Base-by-base conservation (phyloP, 352 stramenopile genomes). In the Phytophthora rubi region DNA sequence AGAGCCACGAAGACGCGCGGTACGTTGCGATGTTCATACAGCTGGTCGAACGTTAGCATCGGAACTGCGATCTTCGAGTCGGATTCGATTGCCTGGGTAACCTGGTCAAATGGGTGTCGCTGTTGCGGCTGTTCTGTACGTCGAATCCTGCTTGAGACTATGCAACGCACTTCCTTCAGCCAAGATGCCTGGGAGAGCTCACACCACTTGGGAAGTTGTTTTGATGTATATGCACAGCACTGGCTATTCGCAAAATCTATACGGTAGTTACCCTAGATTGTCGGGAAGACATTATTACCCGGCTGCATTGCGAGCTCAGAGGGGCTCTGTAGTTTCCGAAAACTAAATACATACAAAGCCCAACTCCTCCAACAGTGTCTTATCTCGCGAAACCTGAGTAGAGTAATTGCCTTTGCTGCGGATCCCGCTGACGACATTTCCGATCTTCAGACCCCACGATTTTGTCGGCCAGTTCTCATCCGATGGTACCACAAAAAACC, bases 1-100 rank as follows among this genome's bases (percentile, higher is more conserved):
- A 18, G 66, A 68, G 16, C 88, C 37, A 91, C 81, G 74, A 97
- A 98, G 23, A 90, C 84, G 63, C 96, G 86, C 13, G 88, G 18
- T 16, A 42, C 44, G 15, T n/a, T 53, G 73, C 76, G 37, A 85
- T 86, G 15, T 54, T 48, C 59, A 52, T 45, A 33, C 3, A 52
- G 26, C n/a, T 53, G 23, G 15, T 68, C 35, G 39, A 61, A 49
- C 23, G 16, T 55, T 13, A 65, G 23, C 32, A 58, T 6, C n/a
- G 59, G 59, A 67, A 12, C 23, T 0, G 35, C 21, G 18, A 54
- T 32, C 23, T 35, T 18, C 32, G 72, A 33, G n/a, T n/a, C 10
- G 26, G 61, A 68, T 23, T 49, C 42, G 26, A 68, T 28, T 37
- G 49, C 18, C 32, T 68, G 45, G 37, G 4, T 7, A 15, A 37